Evolutionary conservation across 164 flowering plant genomes (phyloP), one percentile per base, ranked within the genome.

Genomic region (Aristolochia contorta): DNA sequence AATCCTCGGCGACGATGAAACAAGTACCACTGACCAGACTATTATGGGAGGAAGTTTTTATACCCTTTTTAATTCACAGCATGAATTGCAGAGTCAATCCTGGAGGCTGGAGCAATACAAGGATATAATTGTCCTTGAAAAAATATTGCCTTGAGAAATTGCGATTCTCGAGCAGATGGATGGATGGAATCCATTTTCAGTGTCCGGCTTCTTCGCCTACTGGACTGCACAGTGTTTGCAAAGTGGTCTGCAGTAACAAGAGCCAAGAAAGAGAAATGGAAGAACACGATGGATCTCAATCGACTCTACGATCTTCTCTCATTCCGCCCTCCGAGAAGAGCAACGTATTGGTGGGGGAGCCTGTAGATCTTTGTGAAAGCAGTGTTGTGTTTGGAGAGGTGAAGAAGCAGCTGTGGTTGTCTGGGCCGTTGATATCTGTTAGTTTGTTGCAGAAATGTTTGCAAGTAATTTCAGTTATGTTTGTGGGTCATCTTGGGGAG

Each of bases 401-500:
- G 64, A 82, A 74, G 72, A 81, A 70, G 65, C 92, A 81, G 77
- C 33, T 82, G 50, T 72, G 79, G 80, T 69, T 89, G 22, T 84
- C 87, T 1, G 91, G 84, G 54, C 96, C 93, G 30, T 56, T 89
- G 16, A 59, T 84, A 10, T 21, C 56, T 8, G 80, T 78, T 3
- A 69, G 67, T 47, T 37, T 83, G 0, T 67, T 80, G 47, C 78
- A 72, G 64, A 78, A 50, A 12, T 69, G 75, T 49, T 27, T 86
- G 45, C 87, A 83, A 64, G 53, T 86, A 27, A 79, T 86, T 3
- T 79, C 94, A 5, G 63, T 89, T 16, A 84, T 87, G 87, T 79
- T 81, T 66, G 91, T 85, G 15, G 94, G 94, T 13, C 97, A 87
- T 71, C 80, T 87, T 25, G 86, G 92, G 1, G 78, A 82, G 63